Base-by-base conservation (phyloP, 495 filamentous ascomycete genomes). In the Penicillium canescens region DNA sequence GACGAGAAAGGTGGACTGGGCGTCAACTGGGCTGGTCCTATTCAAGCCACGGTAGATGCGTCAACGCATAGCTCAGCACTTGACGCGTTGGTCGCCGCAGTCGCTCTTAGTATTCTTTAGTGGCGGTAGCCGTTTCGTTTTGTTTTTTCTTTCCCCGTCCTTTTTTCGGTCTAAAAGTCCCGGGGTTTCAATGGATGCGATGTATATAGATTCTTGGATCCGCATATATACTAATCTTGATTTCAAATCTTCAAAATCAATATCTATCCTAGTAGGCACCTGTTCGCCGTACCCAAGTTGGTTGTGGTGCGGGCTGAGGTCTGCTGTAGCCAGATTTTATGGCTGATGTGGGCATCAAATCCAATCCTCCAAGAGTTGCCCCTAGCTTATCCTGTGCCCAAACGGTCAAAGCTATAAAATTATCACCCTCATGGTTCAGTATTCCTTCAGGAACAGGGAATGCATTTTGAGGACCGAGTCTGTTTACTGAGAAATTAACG, bases 371-470 rank as follows among this genome's bases (percentile, higher is more conserved):
- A 7, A 58, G 42, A 16, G 14, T 38, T 3, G 46, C 49, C 3
- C 45, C 44, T 10, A 28, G 3, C 18, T 16, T 33, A 24, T 86
- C 80, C 44, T 85, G 68, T 13, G 82, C 78, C 85, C 85, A 87
- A 4, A 86, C 50, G 11, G 75, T 72, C 38, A 88, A 50, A 0
- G 70, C 82, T 10, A 87, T 49, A 42, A 69, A 78, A 50, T 87
- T 87, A 37, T 66, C 46, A 0, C 82, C 85, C 21, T 75, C 67
- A 53, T 87, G 79, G 49, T 87, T 77, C n/a, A 88, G 62, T 21
- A 88, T 81, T 12, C 82, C 84, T 60, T 84, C 75, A 0, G 86
- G 84, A 24, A 87, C 76, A 1, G 82, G 83, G 55, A 81, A 86
- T 34, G 71, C 57, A 5, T 69, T 80, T 63, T 91, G 86, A 14